Percentiles rank a stretch among this genome's conserved stretches.
These are phyloP conservation scores for Cephaloascus albidus DNA, from an alignment of 805 yeast species.

Conservation along the genomic window DNA sequence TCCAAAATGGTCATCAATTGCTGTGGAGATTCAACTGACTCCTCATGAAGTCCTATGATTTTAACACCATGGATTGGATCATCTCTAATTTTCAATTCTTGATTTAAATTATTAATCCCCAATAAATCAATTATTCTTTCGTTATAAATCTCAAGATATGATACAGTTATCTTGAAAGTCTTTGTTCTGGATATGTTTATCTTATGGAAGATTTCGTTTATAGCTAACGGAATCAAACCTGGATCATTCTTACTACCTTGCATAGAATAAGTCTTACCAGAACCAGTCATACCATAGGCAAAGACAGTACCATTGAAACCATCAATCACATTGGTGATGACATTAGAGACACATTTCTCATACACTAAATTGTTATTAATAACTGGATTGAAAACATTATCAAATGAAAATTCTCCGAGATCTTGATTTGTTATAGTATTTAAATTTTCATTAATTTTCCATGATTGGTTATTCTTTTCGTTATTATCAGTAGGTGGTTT, in stretches of 20 bases:
- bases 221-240: conserved; percentile 67
- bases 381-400: conserved; percentile 62
- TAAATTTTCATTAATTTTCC: conserved; percentile 30
- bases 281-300: conserved; percentile 93
- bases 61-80: conserved; percentile 63
- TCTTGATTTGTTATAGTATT: conserved; percentile 37
- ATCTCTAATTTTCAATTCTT: conserved; percentile 70
- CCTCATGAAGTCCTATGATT: conserved; percentile 66
- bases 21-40: conserved; percentile 41
- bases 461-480: conserved; percentile 17
- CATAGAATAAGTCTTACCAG: conserved; percentile 87
- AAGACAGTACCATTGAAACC: conserved; percentile 86
- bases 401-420: conserved; percentile 64
- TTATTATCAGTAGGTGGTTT: conserved; percentile 38
- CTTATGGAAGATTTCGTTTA: conserved; percentile 46
- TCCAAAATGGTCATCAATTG: conserved; percentile 55
- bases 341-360: conserved; percentile 38
- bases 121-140: conserved; percentile 78
- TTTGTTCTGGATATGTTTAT: conserved; percentile 15
- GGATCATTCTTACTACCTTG: conserved; percentile 55
- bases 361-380: conserved; percentile 55
- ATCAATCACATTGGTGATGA: conserved; percentile 45
- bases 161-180: conserved; percentile 42
- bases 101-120: conserved; percentile 22
- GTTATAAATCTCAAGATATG: conserved; percentile 82